Evolutionary conservation across 2,329 filamentous ascomycete species (phyloP), one percentile per base, ranked within the genome.

Genomic region (Orbilia quercus): DNA sequence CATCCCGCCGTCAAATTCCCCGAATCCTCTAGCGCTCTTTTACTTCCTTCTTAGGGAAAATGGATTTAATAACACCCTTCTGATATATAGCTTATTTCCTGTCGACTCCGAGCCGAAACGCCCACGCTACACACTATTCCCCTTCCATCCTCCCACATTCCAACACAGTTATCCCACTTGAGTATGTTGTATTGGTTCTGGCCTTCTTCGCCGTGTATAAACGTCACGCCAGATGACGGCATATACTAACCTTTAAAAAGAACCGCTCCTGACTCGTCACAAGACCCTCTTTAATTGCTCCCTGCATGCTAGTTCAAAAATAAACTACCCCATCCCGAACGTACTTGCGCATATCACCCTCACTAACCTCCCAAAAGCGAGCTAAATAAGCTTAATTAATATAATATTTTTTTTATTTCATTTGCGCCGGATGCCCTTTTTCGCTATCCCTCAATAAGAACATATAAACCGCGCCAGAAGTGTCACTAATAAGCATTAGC

Each of bases 61-160:
- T 9, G 28, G 14, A 40, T 14, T 40, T 40, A 40, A 40, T 40
- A 40, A 12, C 4, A 7, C 9, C 36, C 36, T 12, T 31, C 11
- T 20, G 22, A 50, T 20, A 50, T 50, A 50, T 25, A 50, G 20
- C 45, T 50, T 50, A 50, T 50, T 50, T 50, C 45, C 45, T 50
- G 45, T 50, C 34, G 22, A 54, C 38, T 25, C 14, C 31, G 31
- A 50, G 45, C 45, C 45, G 45, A 45, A 45, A 45, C 18, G 9
- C 3, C 48, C 48, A 12, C 25, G 22, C 48, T 25, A n/a, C 36
- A 40, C 5, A 12, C 36, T 40, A 40, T 5, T 7, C 11, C 12
- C n/a, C 11, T 40, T 31, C 28, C 28, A 9, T 9, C 28, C 36
- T 40, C 5, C 4, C 9, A 40, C 36, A 5, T 12, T 5, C 36